Conservation (phyloP, 169 alveolate genomes). For the Eimeria acervulina region DNA sequence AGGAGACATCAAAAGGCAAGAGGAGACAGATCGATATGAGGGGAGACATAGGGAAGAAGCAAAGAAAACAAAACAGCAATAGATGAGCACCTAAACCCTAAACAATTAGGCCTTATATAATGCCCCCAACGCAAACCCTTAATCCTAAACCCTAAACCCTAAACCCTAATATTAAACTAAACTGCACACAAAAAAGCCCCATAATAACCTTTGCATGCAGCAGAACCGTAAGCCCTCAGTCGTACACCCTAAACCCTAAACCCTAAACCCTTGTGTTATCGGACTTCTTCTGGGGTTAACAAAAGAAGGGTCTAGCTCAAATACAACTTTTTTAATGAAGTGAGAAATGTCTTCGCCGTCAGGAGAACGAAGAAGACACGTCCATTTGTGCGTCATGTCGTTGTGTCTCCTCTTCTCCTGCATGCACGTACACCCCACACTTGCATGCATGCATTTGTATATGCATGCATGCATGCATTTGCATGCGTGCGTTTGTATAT, state of each 20-base stretch:
- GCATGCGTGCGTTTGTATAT: neutral
- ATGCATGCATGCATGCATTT: neutral
- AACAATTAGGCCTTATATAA: too few species aligned
- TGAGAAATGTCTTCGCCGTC: slow-evolving; percentile 84
- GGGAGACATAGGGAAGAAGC: too few species aligned
- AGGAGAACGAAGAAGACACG: slow-evolving; percentile 83
- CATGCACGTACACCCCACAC: neutral
- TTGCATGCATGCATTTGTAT: too few species aligned
- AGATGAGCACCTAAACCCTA: neutral
- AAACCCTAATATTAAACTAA: neutral
- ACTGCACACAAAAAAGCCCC: too few species aligned
- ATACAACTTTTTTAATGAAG: slow-evolving; percentile 91
- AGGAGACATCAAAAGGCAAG: neutral
- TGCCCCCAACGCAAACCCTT: neutral
- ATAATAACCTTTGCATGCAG: too few species aligned
- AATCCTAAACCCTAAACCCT: neutral
- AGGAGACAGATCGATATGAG: too few species aligned
- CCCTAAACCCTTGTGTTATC: neutral
- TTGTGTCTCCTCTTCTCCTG: slow-evolving; percentile 80
- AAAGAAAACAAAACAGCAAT: too few species aligned
- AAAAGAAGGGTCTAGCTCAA: slow-evolving; percentile 93
- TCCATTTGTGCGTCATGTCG: slow-evolving; percentile 84
- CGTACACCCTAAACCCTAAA: neutral
- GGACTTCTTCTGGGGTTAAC: slow-evolving; percentile 87
- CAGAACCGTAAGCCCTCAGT: neutral